A percentile compares a stretch with the other conserved stretches of the same genome.
These are phyloP conservation scores for Trametes polyzona DNA, from an alignment of 1,284 basidiomycete genomes.

Conservation along the genomic window DNA sequence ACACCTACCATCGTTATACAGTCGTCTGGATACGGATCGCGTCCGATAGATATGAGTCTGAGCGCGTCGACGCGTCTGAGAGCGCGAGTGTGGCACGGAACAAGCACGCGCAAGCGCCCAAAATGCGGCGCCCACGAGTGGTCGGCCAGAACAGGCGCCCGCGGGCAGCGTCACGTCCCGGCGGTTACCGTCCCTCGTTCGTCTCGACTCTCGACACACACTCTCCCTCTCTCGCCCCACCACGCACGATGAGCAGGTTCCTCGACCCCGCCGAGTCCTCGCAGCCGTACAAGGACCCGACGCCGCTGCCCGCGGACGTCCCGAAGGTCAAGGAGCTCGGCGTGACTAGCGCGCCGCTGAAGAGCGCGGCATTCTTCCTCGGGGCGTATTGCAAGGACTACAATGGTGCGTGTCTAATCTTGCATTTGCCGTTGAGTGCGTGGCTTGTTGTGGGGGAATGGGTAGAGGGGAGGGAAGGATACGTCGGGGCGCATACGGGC, in stretches of 20 bases:
- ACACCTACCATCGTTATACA: not conserved
- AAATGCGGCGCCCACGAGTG: not conserved
- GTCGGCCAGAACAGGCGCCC: constrained; percentile 9
- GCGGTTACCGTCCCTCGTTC: constrained; percentile 26
- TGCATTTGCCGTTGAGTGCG: not conserved
- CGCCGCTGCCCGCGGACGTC: constrained; percentile 72
- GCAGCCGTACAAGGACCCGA: constrained; percentile 66
- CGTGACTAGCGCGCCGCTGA: constrained; percentile 90
- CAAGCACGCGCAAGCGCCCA: constrained; percentile 11
- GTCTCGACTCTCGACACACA: constrained; percentile 6
- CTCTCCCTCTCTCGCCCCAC: constrained; percentile 3
- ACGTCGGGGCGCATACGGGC: not conserved
- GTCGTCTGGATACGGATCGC: too few species aligned
- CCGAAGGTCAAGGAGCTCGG: constrained; percentile 93
- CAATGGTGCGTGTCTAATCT: constrained; percentile 75
- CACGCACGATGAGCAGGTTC: constrained; percentile 55
- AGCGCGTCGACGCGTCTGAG: not conserved
- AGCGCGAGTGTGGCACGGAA: constrained; percentile 10
- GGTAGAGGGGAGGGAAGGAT: not conserved
- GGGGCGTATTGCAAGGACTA: constrained; percentile 95
- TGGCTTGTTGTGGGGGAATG: not conserved
- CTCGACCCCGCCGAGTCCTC: constrained; percentile 45
- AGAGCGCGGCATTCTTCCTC: constrained; percentile 97
- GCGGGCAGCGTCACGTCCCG: constrained; percentile 22
- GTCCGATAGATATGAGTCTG: not conserved